Base-by-base conservation (phyloP, 345 rosid genomes). In the Ceriops zippeliana region DNA sequence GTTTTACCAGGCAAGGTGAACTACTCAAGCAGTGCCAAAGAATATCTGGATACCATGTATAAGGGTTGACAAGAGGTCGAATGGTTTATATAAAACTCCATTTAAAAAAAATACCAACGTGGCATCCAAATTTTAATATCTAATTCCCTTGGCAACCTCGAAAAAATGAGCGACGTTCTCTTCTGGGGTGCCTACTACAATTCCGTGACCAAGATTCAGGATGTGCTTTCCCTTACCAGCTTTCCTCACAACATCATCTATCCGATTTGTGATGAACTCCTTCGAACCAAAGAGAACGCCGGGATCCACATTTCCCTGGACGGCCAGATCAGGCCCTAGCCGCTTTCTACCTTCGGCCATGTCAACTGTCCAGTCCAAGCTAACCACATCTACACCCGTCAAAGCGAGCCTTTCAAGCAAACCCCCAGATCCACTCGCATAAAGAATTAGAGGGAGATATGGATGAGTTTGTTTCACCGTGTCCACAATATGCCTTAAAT, bases 361-460 rank as follows among this genome's bases (percentile, higher is more conserved):
- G 82, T 96, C 97, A 31, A 92, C 93, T 15, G 98, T 87, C 98
- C 99, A 95, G 71, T 95, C 99, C 84, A 96, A 78, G 87, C 99
- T 90, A 64, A 96, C 96, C 15, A 96, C 99, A 66, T 96, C 98
- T 11, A 90, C 96, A 9, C 97, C 93, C 0, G 99, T 90, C 70
- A 82, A 70, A 67, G 91, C 81, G 66, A 96, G 79, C 80, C 98
- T 90, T 84, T 96, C 99, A 6, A 92, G 86, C 76, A 96, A 69
- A 37, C 98, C 98, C 17, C 99, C 99, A 1, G 97, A 96, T 61
- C 99, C 93, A 54, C 99, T 92, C 3, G 99, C 93, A 38, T 91
- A 91, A 5, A 95, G 88, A 76, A 91, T 95, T 21, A 91, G 70
- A 66, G 99, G 97, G 60, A 95, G 97, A 79, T 82, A 61, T 3